Percentiles rank a stretch among this genome's conserved stretches.
Conservation (phyloP, 1,284 basidiomycete species). For the Ganoderma multipileum region DNA sequence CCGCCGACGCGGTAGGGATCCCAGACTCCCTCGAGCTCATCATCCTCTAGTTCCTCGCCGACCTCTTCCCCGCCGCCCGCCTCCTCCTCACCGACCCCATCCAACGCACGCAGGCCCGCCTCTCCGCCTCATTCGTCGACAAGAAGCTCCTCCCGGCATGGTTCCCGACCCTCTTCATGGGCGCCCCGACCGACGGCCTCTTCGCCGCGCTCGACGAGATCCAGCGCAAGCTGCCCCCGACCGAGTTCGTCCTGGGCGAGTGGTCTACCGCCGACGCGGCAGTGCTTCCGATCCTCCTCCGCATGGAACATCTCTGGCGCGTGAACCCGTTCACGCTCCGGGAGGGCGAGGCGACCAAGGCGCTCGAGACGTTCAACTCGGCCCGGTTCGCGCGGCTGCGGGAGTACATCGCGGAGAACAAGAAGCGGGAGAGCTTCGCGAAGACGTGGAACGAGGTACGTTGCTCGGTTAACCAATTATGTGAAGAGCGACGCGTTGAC, state of each 20-base stretch:
- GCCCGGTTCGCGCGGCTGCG: slow-evolving; percentile 8
- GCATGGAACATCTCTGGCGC: neutral
- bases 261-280: slow-evolving; percentile 59
- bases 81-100: slow-evolving; percentile 62
- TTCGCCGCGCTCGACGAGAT: slow-evolving; percentile 42
- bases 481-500: neutral
- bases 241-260: slow-evolving; percentile 39
- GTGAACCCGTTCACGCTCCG: neutral
- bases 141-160: slow-evolving; percentile 50
- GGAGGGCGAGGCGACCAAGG: neutral
- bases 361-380: neutral
- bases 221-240: slow-evolving; percentile 41
- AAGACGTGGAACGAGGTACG: slow-evolving; percentile 21
- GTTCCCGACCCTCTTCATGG: slow-evolving; percentile 38
- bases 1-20: slow-evolving; percentile 61
- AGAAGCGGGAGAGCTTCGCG: slow-evolving; percentile 4
- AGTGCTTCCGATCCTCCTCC: slow-evolving; percentile 2
- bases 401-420: slow-evolving; percentile 12
- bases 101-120: slow-evolving; percentile 56
- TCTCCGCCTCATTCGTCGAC: slow-evolving; percentile 62
- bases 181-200: slow-evolving; percentile 48
- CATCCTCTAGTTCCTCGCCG: slow-evolving; percentile 66
- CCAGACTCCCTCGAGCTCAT: slow-evolving; percentile 66
- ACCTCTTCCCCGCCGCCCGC: slow-evolving; percentile 51
- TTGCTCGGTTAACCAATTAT: neutral